Conservation (phyloP, 495 filamentous ascomycete species). For the Penicillium chermesinum region DNA sequence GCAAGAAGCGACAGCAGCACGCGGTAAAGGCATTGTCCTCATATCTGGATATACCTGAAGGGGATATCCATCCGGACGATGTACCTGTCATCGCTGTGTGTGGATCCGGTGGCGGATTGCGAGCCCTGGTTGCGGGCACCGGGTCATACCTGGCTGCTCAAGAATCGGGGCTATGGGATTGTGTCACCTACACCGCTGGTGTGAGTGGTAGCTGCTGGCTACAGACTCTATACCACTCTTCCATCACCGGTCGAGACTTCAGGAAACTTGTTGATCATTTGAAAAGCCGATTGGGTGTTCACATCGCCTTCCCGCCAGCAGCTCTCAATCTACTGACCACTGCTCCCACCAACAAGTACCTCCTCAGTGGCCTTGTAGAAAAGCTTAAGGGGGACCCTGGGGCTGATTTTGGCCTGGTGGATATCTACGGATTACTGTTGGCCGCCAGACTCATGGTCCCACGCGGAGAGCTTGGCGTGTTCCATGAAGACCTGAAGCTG, state of each 20-base stretch:
- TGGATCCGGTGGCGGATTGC: constrained; percentile 84
- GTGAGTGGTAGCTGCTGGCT: constrained; percentile 96
- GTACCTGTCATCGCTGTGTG: constrained; percentile 89
- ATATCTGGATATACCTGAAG: constrained; percentile 71
- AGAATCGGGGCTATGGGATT: constrained; percentile 86
- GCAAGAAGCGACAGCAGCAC: constrained; percentile 56
- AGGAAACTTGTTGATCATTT: constrained; percentile 71
- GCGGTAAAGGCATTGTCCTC: constrained; percentile 67
- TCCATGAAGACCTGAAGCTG: constrained; percentile 76
- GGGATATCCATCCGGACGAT: constrained; percentile 86
- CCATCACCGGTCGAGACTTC: constrained; percentile 60
- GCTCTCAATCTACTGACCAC: constrained; percentile 70
- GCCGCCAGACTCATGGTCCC: constrained; percentile 81
- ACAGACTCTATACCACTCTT: constrained; percentile 84
- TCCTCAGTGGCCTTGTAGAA: constrained; percentile 83
- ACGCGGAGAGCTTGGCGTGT: constrained; percentile 70
- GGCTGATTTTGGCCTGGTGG: constrained; percentile 84
- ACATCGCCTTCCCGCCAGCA: constrained; percentile 86
- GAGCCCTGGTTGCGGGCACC: constrained; percentile 83
- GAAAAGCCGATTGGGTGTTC: constrained; percentile 74
- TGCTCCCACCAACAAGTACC: constrained; percentile 86
- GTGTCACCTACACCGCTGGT: constrained; percentile 88
- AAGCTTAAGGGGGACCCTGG: constrained; percentile 77
- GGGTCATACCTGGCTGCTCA: constrained; percentile 76
- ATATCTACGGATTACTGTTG: constrained; percentile 82